Conservation (phyloP, 495 filamentous ascomycete species). For the Penicillium subrubescens region DNA sequence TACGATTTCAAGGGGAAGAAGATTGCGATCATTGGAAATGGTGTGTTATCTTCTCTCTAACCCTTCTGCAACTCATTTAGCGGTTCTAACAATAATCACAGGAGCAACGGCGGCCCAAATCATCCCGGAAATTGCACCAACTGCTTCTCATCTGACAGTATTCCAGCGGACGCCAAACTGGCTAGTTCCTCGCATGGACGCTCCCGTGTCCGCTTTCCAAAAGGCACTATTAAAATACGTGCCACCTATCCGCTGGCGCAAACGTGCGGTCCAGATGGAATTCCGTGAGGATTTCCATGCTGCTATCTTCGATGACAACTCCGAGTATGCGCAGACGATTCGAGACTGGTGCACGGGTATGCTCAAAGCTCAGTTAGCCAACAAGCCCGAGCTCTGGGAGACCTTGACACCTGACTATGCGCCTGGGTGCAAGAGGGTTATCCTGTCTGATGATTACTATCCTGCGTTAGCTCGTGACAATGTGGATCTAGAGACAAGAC, state of each 20-base stretch:
- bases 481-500: conserved; percentile 51
- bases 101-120: conserved; percentile 75
- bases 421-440: conserved; percentile 57
- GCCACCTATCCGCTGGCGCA: conserved; percentile 48
- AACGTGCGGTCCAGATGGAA: conserved; percentile 51
- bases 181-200: conserved; percentile 55
- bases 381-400: conserved; percentile 50
- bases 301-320: conserved; percentile 39
- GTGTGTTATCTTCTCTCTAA: conserved; percentile 27
- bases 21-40: conserved; percentile 57
- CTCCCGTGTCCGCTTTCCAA: conserved; percentile 39
- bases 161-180: conserved; percentile 73
- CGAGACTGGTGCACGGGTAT: conserved; percentile 26
- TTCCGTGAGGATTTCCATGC: conserved; percentile 46
- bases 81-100: conserved; percentile 40
- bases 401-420: conserved; percentile 53
- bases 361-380: conserved; percentile 39
- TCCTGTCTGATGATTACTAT: conserved; percentile 59
- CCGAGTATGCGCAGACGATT: conserved; percentile 34
- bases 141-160: conserved; percentile 57
- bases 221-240: conserved; percentile 42
- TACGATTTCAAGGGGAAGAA: conserved; percentile 52
- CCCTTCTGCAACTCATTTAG: conserved; percentile 20
- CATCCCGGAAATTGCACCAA: conserved; percentile 61
- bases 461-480: conserved; percentile 45